These are phyloP conservation scores for Arthroderma sp. DNA, from an alignment of 2,329 filamentous ascomycete species.

Conservation along the genomic window DNA sequence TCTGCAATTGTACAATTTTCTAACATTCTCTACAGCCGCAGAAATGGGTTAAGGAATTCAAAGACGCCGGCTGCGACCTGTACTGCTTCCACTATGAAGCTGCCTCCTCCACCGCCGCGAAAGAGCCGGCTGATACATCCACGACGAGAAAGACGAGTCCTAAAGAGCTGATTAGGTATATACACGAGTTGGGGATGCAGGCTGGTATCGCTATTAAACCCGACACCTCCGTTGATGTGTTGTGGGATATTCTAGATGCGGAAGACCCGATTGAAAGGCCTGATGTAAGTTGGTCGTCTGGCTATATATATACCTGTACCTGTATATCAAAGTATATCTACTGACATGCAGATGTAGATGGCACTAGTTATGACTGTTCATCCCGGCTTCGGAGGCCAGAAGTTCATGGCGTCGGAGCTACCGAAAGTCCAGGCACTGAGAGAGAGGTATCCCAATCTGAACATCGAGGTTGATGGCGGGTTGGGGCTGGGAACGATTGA, in stretches of 20 bases:
- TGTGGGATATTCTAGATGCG: conserved; percentile 78
- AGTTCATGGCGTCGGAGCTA: conserved; percentile 93
- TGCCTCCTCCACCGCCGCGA: conserved; percentile 69
- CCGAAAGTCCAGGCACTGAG: conserved; percentile 83
- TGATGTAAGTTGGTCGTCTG: conserved; percentile 50
- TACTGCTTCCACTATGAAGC: conserved; percentile 99
- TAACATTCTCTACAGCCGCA: conserved; percentile 53
- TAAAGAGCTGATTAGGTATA: conserved; percentile 73
- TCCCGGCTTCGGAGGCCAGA: conserved; percentile 93
- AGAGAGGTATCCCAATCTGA: conserved; percentile 72
- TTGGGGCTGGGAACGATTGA: conserved; percentile 80
- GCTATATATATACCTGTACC: too few species aligned
- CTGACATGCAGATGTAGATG: conserved; percentile 50
- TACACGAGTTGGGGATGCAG: conserved; percentile 75
- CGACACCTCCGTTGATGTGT: conserved; percentile 73
- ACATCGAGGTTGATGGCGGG: conserved; percentile 96
- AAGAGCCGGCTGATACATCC: conserved; percentile 56
- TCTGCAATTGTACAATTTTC: neutral
- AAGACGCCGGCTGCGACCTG: conserved; percentile 87
- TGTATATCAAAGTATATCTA: too few species aligned
- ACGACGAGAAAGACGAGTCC: conserved; percentile 62
- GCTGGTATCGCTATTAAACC: conserved; percentile 96
- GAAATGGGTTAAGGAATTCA: conserved; percentile 94
- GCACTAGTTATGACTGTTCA: conserved; percentile 97
- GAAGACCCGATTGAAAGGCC: conserved; percentile 61